These are phyloP conservation scores for Reutealis trisperma DNA, from an alignment of 345 rosid species.

Conservation along the genomic window DNA sequence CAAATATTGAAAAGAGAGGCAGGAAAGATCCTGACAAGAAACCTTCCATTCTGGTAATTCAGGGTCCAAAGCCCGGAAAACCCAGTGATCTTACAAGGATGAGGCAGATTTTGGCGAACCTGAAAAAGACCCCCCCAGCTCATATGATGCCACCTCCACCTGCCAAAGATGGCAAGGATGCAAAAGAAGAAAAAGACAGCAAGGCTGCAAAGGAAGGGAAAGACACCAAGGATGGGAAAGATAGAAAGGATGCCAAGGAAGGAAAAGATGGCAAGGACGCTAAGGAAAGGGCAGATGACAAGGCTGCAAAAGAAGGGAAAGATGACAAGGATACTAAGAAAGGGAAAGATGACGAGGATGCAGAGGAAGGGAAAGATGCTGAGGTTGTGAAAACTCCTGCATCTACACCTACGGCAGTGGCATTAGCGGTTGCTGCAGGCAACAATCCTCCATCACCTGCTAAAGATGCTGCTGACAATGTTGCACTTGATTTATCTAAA, in stretches of 20 bases:
- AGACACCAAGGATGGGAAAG: conserved; percentile 54
- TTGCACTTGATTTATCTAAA: conserved; percentile 36
- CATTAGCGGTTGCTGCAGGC: conserved; percentile 21
- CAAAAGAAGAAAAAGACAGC: conserved; percentile 40
- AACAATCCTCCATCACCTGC: conserved; percentile 38
- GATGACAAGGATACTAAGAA: conserved; percentile 28
- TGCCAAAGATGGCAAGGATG: conserved; percentile 52
- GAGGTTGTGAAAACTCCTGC: conserved; percentile 26
- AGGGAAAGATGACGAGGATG: conserved; percentile 37
- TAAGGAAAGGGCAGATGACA: conserved; percentile 34
- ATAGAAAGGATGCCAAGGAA: conserved; percentile 41
- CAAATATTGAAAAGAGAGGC: conserved; percentile 80
- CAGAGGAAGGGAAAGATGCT: conserved; percentile 15
- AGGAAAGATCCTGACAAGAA: conserved; percentile 76
- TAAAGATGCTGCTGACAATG: conserved; percentile 29
- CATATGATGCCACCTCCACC: conserved; percentile 90
- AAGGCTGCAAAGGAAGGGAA: conserved; percentile 27
- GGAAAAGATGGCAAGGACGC: conserved; percentile 37
- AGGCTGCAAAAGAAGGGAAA: conserved; percentile 42
- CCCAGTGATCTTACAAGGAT: conserved; percentile 83
- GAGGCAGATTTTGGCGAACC: conserved; percentile 79
- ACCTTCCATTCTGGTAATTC: conserved; percentile 61
- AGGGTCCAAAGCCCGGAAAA: conserved; percentile 96
- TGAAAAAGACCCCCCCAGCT: conserved; percentile 82
- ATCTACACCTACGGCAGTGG: conserved; percentile 16